Evolutionary conservation across 2,329 filamentous ascomycete genomes (phyloP).

Genomic region (Calonectria leucothoes): DNA sequence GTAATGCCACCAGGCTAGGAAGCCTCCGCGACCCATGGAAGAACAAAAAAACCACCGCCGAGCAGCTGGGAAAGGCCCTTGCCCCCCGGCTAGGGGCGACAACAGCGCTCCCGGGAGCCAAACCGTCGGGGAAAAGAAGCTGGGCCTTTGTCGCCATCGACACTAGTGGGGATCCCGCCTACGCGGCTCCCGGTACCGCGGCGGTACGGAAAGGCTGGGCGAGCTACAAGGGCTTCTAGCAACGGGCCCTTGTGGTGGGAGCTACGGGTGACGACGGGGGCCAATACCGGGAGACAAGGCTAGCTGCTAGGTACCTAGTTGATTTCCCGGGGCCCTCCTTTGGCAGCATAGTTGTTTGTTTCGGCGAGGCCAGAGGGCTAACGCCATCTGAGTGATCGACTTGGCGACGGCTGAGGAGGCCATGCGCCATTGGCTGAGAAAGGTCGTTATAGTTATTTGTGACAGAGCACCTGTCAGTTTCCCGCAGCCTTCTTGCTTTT

Average conservation of each 20-base stretch:
- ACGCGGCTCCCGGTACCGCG: constrained; percentile 22
- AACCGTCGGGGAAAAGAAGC: background rate
- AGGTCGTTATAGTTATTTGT: background rate
- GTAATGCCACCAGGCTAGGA: background rate
- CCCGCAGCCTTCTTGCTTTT: background rate
- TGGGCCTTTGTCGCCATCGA: background rate
- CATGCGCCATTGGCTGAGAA: background rate
- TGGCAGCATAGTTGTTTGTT: background rate
- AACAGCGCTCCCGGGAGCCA: background rate
- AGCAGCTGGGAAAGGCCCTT: background rate
- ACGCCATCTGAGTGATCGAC: background rate
- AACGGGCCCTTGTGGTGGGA: background rate
- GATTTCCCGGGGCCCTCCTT: constrained; percentile 7
- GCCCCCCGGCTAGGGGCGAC: background rate
- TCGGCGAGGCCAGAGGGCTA: background rate
- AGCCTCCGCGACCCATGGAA: background rate
- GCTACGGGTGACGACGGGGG: background rate
- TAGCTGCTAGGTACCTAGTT: background rate
- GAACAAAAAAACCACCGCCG: too few species aligned
- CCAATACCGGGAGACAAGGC: background rate
- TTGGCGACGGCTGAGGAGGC: background rate
- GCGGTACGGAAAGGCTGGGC: constrained; percentile 3
- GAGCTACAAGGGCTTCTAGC: background rate
- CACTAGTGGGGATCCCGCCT: constrained; percentile 8
- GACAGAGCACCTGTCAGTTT: background rate